Conservation (phyloP, 805 yeast genomes). For the Sugiyamaella floridensis region DNA sequence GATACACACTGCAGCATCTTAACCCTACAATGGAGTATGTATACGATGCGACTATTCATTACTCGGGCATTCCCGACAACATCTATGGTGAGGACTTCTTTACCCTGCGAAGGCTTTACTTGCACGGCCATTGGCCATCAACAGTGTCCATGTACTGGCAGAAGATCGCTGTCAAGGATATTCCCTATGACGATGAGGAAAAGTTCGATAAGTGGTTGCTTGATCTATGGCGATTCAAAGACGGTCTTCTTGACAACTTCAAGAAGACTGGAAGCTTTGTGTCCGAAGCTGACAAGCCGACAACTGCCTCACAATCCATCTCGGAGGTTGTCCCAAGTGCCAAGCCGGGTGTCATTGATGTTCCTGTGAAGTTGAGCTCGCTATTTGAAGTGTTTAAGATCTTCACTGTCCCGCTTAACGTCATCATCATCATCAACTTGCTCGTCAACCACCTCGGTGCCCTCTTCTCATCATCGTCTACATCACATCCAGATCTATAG, state of each 20-base stretch:
- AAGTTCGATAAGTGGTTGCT: slow-evolving; percentile 71
- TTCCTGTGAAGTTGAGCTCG: slow-evolving; percentile 22
- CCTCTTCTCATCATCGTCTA: background rate
- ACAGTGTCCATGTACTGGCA: slow-evolving; percentile 59
- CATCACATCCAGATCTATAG: background rate
- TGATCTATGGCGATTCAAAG: slow-evolving; percentile 72
- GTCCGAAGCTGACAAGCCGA: background rate
- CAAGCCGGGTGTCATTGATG: background rate
- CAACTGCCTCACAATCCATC: slow-evolving; percentile 9
- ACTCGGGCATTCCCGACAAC: slow-evolving; percentile 54
- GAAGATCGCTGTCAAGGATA: slow-evolving; percentile 48
- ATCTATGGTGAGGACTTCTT: slow-evolving; percentile 75
- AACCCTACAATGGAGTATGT: slow-evolving; percentile 36
- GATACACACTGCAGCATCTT: slow-evolving; percentile 54
- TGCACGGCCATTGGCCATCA: slow-evolving; percentile 67
- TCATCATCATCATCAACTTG: slow-evolving; percentile 20
- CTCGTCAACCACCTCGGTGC: slow-evolving; percentile 4
- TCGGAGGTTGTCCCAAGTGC: background rate
- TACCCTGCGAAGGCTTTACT: slow-evolving; percentile 54
- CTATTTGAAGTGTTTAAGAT: slow-evolving; percentile 28
- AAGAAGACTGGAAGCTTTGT: slow-evolving; percentile 45
- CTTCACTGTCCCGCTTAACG: slow-evolving; percentile 30
- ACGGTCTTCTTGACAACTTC: slow-evolving; percentile 56
- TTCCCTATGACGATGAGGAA: slow-evolving; percentile 53
- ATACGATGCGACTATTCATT: slow-evolving; percentile 80